Conservation (phyloP, 1,284 basidiomycete genomes). For the Trichosporon ovoides region DNA sequence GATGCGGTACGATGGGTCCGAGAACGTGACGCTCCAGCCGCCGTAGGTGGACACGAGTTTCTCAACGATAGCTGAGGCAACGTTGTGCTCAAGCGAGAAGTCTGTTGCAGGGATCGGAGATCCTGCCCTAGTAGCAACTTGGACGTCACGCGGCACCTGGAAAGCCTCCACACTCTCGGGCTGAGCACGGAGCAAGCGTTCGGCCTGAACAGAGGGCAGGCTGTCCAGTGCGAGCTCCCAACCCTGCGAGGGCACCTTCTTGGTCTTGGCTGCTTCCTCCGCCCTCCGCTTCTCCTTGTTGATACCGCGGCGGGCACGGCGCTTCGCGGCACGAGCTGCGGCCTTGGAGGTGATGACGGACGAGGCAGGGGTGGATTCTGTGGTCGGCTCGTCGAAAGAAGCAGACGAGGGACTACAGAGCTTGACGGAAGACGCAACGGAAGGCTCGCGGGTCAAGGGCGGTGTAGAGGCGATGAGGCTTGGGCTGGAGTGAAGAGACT, state of each 20-base stretch:
- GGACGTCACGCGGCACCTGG: neutral
- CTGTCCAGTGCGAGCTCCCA: conserved; percentile 15
- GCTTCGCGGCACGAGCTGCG: neutral
- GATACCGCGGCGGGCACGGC: conserved; percentile 9
- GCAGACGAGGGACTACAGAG: neutral
- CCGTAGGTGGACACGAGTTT: conserved; percentile 8
- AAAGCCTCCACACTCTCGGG: neutral
- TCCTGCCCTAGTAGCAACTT: neutral
- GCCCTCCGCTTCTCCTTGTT: conserved; percentile 9
- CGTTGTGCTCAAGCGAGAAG: conserved; percentile 2
- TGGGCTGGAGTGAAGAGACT: neutral
- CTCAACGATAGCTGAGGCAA: conserved; percentile 10
- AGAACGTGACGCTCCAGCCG: conserved; percentile 18
- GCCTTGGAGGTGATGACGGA: neutral
- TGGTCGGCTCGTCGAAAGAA: neutral
- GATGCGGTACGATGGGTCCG: conserved; percentile 16
- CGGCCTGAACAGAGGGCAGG: neutral
- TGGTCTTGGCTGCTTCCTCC: neutral
- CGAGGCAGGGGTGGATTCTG: neutral
- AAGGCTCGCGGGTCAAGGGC: neutral
- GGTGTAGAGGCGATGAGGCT: neutral
- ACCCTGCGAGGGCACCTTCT: neutral
- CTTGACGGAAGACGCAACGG: neutral
- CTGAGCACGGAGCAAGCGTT: neutral
- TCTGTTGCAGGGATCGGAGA: neutral